Conservation (phyloP, 352 stramenopile genomes). For the Chrysophaeum taylorii region DNA sequence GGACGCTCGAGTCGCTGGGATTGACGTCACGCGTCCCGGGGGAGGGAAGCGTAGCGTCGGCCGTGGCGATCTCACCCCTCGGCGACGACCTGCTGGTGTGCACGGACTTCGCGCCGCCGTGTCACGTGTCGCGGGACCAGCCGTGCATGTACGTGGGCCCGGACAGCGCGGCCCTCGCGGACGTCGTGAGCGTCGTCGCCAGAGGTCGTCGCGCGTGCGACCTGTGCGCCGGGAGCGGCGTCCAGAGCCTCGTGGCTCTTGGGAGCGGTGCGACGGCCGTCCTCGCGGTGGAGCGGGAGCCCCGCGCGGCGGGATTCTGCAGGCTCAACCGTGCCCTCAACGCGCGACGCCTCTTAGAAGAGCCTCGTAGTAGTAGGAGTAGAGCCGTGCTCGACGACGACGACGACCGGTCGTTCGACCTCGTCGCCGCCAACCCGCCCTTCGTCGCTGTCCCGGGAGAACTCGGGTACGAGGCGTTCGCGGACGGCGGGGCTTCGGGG, state of each 20-base stretch:
- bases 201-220: background rate
- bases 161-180: background rate
- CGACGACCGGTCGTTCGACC: background rate
- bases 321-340: background rate
- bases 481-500: background rate
- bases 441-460: background rate
- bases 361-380: too few species aligned
- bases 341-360: too few species aligned
- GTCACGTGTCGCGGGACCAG: background rate
- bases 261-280: background rate
- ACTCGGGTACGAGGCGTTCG: background rate
- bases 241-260: slow-evolving; percentile 3
- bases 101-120: background rate
- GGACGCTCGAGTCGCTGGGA: background rate
- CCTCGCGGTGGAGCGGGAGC: background rate
- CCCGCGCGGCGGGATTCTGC: background rate
- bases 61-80: background rate
- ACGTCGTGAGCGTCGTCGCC: background rate
- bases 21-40: too few species aligned
- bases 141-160: slow-evolving; percentile 7
- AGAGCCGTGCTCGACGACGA: too few species aligned
- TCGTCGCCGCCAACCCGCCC: slow-evolving; percentile 4
- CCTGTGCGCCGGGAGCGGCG: slow-evolving; percentile 6
- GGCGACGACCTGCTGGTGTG: background rate
- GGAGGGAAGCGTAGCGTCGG: too few species aligned